Conservation (phyloP, 768 basidiomycete genomes). For the Leucocoprinus leucothites region DNA sequence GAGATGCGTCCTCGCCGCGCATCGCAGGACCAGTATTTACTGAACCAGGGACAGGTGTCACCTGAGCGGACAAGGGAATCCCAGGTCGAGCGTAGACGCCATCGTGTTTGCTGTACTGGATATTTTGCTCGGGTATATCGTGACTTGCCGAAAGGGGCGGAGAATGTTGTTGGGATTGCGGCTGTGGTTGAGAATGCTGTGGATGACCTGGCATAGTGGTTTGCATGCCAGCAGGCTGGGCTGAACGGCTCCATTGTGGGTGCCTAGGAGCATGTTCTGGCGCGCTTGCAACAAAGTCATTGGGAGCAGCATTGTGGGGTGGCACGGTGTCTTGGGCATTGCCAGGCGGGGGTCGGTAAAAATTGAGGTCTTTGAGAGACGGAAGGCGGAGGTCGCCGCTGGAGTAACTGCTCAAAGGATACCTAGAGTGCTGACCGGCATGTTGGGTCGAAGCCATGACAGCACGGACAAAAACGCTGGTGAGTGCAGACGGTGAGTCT, state of each 20-base stretch:
- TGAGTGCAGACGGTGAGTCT: constrained; percentile 19
- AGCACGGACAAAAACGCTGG: constrained; percentile 14
- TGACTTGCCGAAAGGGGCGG: constrained; percentile 45
- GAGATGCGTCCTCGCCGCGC: constrained; percentile 34
- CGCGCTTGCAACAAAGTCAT: constrained; percentile 24
- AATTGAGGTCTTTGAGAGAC: constrained; percentile 73
- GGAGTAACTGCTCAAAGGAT: constrained; percentile 19
- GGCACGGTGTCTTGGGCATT: constrained; percentile 26
- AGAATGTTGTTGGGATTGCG: constrained; percentile 44
- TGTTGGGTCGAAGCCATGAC: constrained; percentile 53
- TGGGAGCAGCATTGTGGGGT: constrained; percentile 3
- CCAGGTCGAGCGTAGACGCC: constrained; percentile 47
- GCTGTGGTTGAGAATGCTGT: constrained; percentile 33
- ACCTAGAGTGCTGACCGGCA: constrained; percentile 26
- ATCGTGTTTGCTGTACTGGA: constrained; percentile 46
- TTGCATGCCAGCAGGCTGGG: constrained; percentile 13
- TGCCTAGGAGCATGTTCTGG: constrained; percentile 32
- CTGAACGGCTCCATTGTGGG: constrained; percentile 31
- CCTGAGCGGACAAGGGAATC: constrained; percentile 42
- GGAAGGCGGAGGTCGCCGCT: constrained; percentile 55
- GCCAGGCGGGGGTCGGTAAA: constrained; percentile 32
- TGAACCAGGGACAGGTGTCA: constrained; percentile 33
- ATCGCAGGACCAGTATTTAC: constrained; percentile 30
- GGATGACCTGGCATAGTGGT: constrained; percentile 20
- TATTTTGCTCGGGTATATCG: constrained; percentile 30